Conservation (phyloP, 2,329 filamentous ascomycete species). For the Pseudocercospora macadamiae region DNA sequence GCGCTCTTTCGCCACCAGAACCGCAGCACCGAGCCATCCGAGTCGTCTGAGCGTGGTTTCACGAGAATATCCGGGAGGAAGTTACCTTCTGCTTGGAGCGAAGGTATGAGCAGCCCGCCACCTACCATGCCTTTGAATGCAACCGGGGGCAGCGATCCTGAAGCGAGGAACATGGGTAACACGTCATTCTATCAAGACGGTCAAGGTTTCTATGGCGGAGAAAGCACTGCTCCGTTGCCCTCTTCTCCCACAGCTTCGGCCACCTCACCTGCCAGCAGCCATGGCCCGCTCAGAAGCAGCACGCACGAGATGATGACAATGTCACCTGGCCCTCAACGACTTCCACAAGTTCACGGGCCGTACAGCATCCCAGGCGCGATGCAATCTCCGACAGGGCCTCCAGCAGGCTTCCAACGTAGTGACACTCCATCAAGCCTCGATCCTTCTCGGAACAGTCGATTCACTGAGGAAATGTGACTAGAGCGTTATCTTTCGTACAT, state of each 20-base stretch:
- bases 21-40: slow-evolving; percentile 26
- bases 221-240: slow-evolving; percentile 29
- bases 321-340: slow-evolving; percentile 39
- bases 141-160: background rate
- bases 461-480: slow-evolving; percentile 33
- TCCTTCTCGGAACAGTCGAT: slow-evolving; percentile 28
- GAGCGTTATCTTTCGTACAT: slow-evolving; percentile 12
- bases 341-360: slow-evolving; percentile 38
- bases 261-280: slow-evolving; percentile 17
- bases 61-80: slow-evolving; percentile 53
- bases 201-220: slow-evolving; percentile 45
- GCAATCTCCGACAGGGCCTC: too few species aligned
- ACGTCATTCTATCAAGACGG: slow-evolving; percentile 52
- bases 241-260: slow-evolving; percentile 13
- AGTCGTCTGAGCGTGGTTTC: slow-evolving; percentile 47
- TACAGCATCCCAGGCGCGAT: slow-evolving; percentile 29
- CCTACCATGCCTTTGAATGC: slow-evolving; percentile 25
- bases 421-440: slow-evolving; percentile 26
- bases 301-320: slow-evolving; percentile 32
- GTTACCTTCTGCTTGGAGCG: slow-evolving; percentile 52
- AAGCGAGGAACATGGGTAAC: slow-evolving; percentile 35
- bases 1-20: slow-evolving; percentile 41
- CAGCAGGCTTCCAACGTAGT: slow-evolving; percentile 17
- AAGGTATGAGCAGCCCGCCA: slow-evolving; percentile 47
- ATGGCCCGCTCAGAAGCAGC: slow-evolving; percentile 15